A percentile compares a stretch with the other conserved stretches of the same genome.
These are phyloP conservation scores for Mentha longifolia DNA, from an alignment of 257 asterid genomes.

Conservation along the genomic window DNA sequence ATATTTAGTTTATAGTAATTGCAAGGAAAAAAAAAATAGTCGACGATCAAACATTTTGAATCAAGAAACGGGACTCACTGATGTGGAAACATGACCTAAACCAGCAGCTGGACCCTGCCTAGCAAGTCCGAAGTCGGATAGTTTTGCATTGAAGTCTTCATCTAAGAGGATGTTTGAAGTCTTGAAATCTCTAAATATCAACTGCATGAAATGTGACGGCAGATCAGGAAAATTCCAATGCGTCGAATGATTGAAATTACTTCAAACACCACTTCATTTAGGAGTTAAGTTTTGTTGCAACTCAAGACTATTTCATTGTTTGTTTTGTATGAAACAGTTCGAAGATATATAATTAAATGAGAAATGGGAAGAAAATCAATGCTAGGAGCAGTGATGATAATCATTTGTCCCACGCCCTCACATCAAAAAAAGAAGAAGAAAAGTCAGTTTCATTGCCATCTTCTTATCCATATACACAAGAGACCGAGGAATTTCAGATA, in stretches of 20 bases:
- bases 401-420: not conserved
- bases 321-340: too few relatives aligned
- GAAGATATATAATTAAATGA: too few relatives aligned
- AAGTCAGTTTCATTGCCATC: too few relatives aligned
- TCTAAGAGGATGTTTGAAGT: constrained; percentile 89
- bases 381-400: not conserved
- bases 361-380: not conserved
- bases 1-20: not conserved
- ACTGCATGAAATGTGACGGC: constrained; percentile 46
- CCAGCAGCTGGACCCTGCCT: constrained; percentile 93
- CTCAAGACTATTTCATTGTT: too few relatives aligned
- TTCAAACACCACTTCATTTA: not conserved
- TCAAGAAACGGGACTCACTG: constrained; percentile 55
- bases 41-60: not conserved
- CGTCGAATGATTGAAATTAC: constrained; percentile 11
- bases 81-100: constrained; percentile 72
- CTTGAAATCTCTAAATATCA: constrained; percentile 92
- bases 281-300: not conserved
- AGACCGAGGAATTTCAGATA: not conserved
- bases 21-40: not conserved
- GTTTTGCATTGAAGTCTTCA: constrained; percentile 79
- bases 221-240: constrained; percentile 12
- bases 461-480: constrained; percentile 10
- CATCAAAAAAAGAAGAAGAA: not conserved
- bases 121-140: constrained; percentile 95